phyloP scores from a whole-genome alignment of 805 yeast species.

The Blastobotrys chiropterorum region DNA sequence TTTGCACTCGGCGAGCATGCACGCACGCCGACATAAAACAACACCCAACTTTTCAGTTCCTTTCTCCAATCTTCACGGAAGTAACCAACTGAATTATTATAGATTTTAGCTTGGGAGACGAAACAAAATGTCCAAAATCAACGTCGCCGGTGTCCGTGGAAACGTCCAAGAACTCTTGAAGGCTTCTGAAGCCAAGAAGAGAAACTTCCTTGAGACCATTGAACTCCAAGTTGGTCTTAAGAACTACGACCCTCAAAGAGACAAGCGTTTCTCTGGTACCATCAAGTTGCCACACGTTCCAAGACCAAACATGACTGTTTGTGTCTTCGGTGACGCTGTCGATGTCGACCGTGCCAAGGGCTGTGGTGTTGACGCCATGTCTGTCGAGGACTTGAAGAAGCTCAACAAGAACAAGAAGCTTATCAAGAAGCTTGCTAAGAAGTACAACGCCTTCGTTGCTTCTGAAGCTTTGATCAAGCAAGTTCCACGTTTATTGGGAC shows the following conservation, averaged over 20 bases:
- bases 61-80: background rate
- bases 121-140: slow-evolving; percentile 54
- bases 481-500: slow-evolving; percentile 99
- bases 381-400: slow-evolving; percentile 99
- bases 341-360: slow-evolving; percentile 99
- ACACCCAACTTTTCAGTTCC: background rate
- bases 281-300: slow-evolving; percentile 97
- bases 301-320: slow-evolving; percentile 99
- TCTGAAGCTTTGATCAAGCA: slow-evolving; percentile 99
- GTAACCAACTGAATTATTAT: slow-evolving; percentile 15
- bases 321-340: slow-evolving; percentile 99
- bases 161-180: slow-evolving; percentile 88
- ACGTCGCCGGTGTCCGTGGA: slow-evolving; percentile 91
- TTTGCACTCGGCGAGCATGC: background rate
- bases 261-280: slow-evolving; percentile 99
- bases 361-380: slow-evolving; percentile 98
- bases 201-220: slow-evolving; percentile 99
- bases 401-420: slow-evolving; percentile 99
- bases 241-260: slow-evolving; percentile 99
- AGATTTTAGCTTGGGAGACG: slow-evolving; percentile 19
- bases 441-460: slow-evolving; percentile 99
- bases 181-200: slow-evolving; percentile 93
- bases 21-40: background rate
- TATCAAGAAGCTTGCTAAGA: slow-evolving; percentile 99
- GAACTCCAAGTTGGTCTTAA: slow-evolving; percentile 99